Evolutionary conservation across 2,329 filamentous ascomycete genomes (phyloP).

Genomic region (Eurotiales sp.): DNA sequence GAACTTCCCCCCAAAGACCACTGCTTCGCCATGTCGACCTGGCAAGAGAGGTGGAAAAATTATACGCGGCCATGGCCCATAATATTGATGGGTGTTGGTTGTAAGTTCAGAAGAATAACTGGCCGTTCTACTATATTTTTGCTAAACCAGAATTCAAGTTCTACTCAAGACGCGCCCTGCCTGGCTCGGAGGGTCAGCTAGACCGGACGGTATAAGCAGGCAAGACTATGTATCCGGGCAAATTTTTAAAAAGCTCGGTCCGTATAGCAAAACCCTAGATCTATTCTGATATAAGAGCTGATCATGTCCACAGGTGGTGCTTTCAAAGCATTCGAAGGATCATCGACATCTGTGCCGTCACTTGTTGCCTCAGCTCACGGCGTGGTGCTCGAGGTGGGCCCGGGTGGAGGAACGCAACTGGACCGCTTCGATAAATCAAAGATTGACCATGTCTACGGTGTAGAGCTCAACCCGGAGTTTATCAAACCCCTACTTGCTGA

Average conservation of each 20-base stretch:
- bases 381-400: slow-evolving; percentile 43
- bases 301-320: slow-evolving; percentile 18
- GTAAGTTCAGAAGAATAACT: background rate
- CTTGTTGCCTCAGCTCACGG: slow-evolving; percentile 30
- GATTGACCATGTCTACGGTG: slow-evolving; percentile 35
- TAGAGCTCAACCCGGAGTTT: slow-evolving; percentile 42
- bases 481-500: slow-evolving; percentile 27
- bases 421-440: slow-evolving; percentile 31
- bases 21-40: background rate
- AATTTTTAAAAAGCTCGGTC: background rate
- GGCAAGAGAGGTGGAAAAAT: background rate
- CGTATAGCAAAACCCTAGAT: background rate
- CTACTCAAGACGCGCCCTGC: background rate
- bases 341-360: slow-evolving; percentile 30
- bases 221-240: background rate
- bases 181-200: background rate
- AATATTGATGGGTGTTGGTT: background rate
- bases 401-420: slow-evolving; percentile 45
- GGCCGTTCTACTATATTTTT: too few species aligned
- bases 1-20: too few species aligned
- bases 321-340: slow-evolving; percentile 30
- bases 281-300: background rate
- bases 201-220: background rate
- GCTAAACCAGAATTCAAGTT: background rate
- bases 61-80: background rate